These are phyloP conservation scores for Cucurbita maxima DNA, from an alignment of 306 rosid genomes.

Conservation along the genomic window DNA sequence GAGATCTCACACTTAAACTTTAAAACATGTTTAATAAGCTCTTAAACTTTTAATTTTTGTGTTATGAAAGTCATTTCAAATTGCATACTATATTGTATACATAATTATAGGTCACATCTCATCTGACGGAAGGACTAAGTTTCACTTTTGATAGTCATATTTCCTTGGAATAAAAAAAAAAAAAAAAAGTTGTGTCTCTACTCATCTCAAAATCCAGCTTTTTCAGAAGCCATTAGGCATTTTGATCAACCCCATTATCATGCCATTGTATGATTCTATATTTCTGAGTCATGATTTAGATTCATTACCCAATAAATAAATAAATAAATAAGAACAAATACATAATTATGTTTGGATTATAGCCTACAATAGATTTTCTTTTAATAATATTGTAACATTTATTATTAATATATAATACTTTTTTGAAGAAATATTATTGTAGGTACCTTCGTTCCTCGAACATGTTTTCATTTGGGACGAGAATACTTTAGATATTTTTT, in stretches of 20 bases:
- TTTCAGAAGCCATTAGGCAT: conserved; percentile 25
- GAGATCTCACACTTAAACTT: too few relatives aligned
- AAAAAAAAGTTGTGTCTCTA: conserved; percentile 34
- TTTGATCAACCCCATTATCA: conserved; percentile 67
- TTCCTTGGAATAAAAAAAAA: conserved; percentile 31
- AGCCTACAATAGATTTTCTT: not conserved
- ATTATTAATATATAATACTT: too few relatives aligned
- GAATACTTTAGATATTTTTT: too few relatives aligned
- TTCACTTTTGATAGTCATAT: conserved; percentile 34
- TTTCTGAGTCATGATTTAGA: conserved; percentile 13
- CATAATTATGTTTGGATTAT: not conserved
- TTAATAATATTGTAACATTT: too few relatives aligned
- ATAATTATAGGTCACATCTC: conserved; percentile 3
- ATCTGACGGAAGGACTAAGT: conserved; percentile 33
- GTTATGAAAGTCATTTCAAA: too few relatives aligned
- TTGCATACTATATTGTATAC: not conserved
- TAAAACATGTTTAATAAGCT: too few relatives aligned
- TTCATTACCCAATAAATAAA: conserved; percentile 1
- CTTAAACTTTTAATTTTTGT: too few relatives aligned
- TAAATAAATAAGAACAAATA: not conserved
- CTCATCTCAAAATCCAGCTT: conserved; percentile 43
- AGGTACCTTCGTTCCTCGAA: too few relatives aligned
- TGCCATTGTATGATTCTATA: conserved; percentile 10
- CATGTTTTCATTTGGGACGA: too few relatives aligned
- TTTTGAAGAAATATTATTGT: too few relatives aligned